phyloP scores from a whole-genome alignment of 176 grass and related monocot species.

The Oryza coarctata region DNA sequence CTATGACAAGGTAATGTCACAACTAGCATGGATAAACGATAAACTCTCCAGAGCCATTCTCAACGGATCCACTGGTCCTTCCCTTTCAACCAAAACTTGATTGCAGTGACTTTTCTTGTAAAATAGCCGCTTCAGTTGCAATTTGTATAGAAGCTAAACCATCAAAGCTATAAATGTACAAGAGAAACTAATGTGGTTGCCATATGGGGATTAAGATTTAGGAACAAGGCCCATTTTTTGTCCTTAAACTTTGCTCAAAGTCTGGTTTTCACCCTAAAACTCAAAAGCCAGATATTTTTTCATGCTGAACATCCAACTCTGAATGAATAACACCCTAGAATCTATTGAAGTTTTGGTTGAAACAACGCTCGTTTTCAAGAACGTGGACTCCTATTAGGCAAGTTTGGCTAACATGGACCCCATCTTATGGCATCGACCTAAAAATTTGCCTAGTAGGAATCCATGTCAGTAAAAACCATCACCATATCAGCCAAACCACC shows the following conservation, averaged over 20 bases:
- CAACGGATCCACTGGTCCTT: neutral
- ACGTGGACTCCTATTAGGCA: neutral
- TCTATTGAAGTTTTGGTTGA: too few relatives aligned
- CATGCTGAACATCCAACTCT: too few relatives aligned
- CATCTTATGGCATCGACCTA: neutral
- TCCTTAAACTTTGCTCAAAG: too few relatives aligned
- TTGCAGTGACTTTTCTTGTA: neutral
- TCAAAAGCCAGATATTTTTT: too few relatives aligned
- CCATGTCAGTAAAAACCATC: neutral
- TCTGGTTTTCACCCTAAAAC: too few relatives aligned
- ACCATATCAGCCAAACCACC: neutral
- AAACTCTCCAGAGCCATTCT: neutral
- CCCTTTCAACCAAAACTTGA: too few relatives aligned
- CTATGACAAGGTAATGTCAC: neutral
- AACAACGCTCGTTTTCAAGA: neutral
- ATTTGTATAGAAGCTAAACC: conserved; percentile 11
- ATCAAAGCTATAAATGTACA: neutral
- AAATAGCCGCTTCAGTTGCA: neutral
- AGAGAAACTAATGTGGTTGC: neutral
- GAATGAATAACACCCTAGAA: too few relatives aligned
- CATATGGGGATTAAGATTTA: neutral
- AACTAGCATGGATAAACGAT: neutral
- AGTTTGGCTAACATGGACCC: neutral
- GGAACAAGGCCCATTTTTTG: too few relatives aligned
- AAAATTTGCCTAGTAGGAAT: neutral